Conservation (phyloP, 2,329 filamentous ascomycete genomes). For the Verticillium tricorpus region DNA sequence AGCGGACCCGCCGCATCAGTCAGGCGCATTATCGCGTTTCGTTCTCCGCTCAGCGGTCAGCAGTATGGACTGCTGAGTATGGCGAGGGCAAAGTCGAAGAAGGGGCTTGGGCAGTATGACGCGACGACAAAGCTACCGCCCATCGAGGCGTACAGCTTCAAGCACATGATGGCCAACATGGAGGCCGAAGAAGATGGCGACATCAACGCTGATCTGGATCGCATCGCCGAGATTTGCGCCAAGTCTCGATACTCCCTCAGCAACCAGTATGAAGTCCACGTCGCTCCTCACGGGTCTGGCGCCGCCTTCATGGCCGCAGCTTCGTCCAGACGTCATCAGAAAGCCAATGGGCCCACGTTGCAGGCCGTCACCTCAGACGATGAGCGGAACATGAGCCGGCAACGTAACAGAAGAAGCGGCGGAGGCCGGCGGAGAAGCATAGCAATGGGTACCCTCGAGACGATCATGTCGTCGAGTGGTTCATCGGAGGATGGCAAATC, state of each 20-base stretch:
- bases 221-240: constrained; percentile 64
- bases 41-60: background rate
- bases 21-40: constrained; percentile 13
- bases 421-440: constrained; percentile 41
- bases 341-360: constrained; percentile 45
- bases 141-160: constrained; percentile 60
- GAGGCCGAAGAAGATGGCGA: constrained; percentile 39
- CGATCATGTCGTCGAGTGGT: constrained; percentile 62
- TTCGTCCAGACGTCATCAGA: constrained; percentile 21
- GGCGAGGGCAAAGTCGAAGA: constrained; percentile 5
- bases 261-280: constrained; percentile 64
- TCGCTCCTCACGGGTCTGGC: constrained; percentile 57
- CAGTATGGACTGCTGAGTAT: constrained; percentile 13
- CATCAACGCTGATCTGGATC: constrained; percentile 55
- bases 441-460: constrained; percentile 60
- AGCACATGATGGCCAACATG: constrained; percentile 56
- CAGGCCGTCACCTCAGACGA: constrained; percentile 56
- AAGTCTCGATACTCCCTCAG: constrained; percentile 60
- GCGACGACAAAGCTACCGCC: constrained; percentile 48
- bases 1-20: constrained; percentile 13
- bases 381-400: constrained; percentile 36
- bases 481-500: constrained; percentile 59
- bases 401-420: constrained; percentile 33
- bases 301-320: constrained; percentile 35
- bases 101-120: constrained; percentile 4